phyloP scores from a whole-genome alignment of 2,329 filamentous ascomycete species.

The Verruconis gallopava region DNA sequence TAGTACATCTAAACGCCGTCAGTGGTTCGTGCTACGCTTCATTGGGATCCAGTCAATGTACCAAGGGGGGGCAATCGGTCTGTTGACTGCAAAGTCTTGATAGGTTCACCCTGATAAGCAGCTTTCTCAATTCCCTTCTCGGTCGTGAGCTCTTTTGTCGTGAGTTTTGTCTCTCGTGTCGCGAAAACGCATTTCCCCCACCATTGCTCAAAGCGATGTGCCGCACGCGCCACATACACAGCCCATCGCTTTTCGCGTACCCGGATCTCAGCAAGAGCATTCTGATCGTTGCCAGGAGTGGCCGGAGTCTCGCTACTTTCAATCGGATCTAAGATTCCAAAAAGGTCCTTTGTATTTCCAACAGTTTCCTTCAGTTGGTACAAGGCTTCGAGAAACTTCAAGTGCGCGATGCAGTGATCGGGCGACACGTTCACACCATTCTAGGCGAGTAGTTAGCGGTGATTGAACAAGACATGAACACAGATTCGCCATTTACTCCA shows the following conservation, averaged over 20 bases:
- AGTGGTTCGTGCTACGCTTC: slow-evolving; percentile 9
- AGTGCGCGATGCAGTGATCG: slow-evolving; percentile 55
- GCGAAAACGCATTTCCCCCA: slow-evolving; percentile 35
- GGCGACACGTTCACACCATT: slow-evolving; percentile 25
- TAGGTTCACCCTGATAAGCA: slow-evolving; percentile 13
- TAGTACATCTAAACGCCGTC: slow-evolving; percentile 56
- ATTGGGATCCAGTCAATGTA: slow-evolving; percentile 27
- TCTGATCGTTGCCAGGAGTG: slow-evolving; percentile 28
- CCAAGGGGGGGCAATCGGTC: slow-evolving; percentile 46
- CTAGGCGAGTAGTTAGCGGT: background rate
- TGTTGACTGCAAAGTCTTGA: slow-evolving; percentile 24
- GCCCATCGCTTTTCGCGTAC: slow-evolving; percentile 63
- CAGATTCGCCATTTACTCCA: background rate
- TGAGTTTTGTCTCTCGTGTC: slow-evolving; percentile 23
- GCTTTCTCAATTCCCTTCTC: slow-evolving; percentile 22
- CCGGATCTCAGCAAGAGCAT: slow-evolving; percentile 29
- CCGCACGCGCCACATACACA: slow-evolving; percentile 54
- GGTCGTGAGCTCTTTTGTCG: slow-evolving; percentile 11
- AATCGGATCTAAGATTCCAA: slow-evolving; percentile 34
- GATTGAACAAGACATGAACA: background rate
- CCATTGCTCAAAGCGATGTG: slow-evolving; percentile 56
- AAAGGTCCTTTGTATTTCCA: slow-evolving; percentile 54
- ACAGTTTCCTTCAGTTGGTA: slow-evolving; percentile 54
- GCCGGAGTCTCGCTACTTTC: slow-evolving; percentile 11
- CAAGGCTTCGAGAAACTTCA: slow-evolving; percentile 59